These are phyloP conservation scores for Rhodomyrtus psidioides DNA, from an alignment of 441 rosid genomes.

Conservation along the genomic window DNA sequence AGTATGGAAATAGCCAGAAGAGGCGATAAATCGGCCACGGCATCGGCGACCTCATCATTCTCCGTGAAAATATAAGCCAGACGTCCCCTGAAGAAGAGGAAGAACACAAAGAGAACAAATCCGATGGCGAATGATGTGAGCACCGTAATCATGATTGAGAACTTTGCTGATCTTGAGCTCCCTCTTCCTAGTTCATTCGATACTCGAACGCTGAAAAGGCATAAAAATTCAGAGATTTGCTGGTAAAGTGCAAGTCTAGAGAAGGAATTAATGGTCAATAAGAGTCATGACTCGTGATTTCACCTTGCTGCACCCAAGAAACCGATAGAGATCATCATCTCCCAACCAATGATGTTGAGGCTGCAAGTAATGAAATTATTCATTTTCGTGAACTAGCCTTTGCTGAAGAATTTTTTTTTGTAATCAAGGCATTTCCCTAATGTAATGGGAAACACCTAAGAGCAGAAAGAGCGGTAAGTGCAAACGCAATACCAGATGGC, in stretches of 20 bases:
- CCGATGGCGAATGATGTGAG: constrained; percentile 34
- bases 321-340: constrained; percentile 76
- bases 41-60: constrained; percentile 27
- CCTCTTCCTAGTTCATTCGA: constrained; percentile 53
- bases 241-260: background rate
- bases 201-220: constrained; percentile 41
- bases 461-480: background rate
- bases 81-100: constrained; percentile 28
- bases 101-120: constrained; percentile 21
- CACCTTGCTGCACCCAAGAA: constrained; percentile 79
- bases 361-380: constrained; percentile 19
- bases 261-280: background rate
- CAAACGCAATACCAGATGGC: constrained; percentile 24
- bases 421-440: background rate
- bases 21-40: constrained; percentile 40
- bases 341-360: constrained; percentile 61
- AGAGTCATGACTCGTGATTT: background rate
- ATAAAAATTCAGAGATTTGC: background rate
- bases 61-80: constrained; percentile 35
- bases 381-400: background rate
- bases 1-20: constrained; percentile 42
- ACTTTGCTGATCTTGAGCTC: constrained; percentile 26
- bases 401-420: background rate
- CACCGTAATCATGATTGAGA: constrained; percentile 19
- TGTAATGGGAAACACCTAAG: background rate